phyloP scores from a whole-genome alignment of 352 stramenopile species.

The Plasmopara viticola region DNA sequence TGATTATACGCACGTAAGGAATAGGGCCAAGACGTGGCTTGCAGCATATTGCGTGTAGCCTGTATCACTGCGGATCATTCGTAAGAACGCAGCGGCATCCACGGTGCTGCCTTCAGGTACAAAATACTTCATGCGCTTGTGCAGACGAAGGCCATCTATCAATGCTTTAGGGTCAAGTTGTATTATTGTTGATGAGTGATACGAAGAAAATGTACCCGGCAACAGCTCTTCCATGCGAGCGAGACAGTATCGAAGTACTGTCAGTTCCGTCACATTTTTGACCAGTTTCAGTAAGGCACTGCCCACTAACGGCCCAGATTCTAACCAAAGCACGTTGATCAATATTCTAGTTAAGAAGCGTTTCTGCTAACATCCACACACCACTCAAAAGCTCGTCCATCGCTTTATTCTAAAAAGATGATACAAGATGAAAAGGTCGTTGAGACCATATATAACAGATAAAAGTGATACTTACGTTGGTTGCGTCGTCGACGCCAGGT shows the following conservation, averaged over 20 bases:
- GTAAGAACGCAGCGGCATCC: constrained; percentile 72
- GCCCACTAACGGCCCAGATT: constrained; percentile 55
- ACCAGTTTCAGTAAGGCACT: constrained; percentile 75
- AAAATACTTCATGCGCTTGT: constrained; percentile 76
- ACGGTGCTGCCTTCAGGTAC: constrained; percentile 64
- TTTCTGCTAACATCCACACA: constrained; percentile 3
- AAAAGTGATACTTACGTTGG: constrained; percentile 29
- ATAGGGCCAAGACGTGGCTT: constrained; percentile 72
- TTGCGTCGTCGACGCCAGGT: constrained; percentile 42
- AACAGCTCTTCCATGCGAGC: constrained; percentile 83
- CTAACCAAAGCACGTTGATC: constrained; percentile 9
- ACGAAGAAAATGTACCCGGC: constrained; percentile 31
- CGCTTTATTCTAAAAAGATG: constrained; percentile 40
- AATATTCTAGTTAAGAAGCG: not conserved
- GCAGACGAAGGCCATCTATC: constrained; percentile 67
- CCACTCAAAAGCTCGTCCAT: constrained; percentile 68
- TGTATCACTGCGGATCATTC: constrained; percentile 80
- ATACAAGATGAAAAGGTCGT: constrained; percentile 9
- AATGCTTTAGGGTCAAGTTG: not conserved
- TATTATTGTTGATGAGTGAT: not conserved
- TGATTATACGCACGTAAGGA: constrained; percentile 52
- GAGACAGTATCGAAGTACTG: constrained; percentile 82
- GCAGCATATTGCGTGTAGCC: constrained; percentile 83
- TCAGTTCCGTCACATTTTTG: constrained; percentile 85
- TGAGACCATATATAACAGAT: not conserved